These are phyloP conservation scores for Coleophoma eucalyptorum DNA, from an alignment of 2,329 filamentous ascomycete species.

Conservation along the genomic window DNA sequence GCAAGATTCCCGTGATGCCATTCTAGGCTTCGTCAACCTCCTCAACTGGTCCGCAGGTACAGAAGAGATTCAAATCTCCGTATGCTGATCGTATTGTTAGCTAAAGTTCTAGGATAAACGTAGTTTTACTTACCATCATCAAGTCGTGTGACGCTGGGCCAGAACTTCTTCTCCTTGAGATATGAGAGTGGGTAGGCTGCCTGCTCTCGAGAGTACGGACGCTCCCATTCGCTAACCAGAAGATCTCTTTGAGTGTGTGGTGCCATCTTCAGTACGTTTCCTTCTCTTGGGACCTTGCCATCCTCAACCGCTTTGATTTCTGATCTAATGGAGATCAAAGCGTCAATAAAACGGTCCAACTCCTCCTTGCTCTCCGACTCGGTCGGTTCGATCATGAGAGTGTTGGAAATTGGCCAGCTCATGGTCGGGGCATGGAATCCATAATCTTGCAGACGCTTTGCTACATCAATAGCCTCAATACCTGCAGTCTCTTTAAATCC, in stretches of 20 bases:
- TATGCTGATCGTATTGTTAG: slow-evolving; percentile 54
- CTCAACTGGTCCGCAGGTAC: slow-evolving; percentile 85
- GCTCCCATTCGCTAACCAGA: slow-evolving; percentile 71
- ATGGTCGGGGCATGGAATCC: slow-evolving; percentile 97
- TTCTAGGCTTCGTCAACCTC: slow-evolving; percentile 18
- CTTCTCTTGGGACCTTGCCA: slow-evolving; percentile 68
- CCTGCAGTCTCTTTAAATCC: slow-evolving; percentile 79
- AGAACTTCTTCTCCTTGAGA: slow-evolving; percentile 95
- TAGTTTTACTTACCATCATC: slow-evolving; percentile 69
- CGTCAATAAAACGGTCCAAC: slow-evolving; percentile 89
- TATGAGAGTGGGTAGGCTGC: slow-evolving; percentile 84
- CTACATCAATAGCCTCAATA: slow-evolving; percentile 89
- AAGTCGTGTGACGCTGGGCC: slow-evolving; percentile 81
- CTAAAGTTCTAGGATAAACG: background rate
- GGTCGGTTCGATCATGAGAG: slow-evolving; percentile 96
- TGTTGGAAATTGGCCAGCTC: slow-evolving; percentile 93
- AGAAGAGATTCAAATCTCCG: slow-evolving; percentile 90
- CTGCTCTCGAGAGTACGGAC: slow-evolving; percentile 76
- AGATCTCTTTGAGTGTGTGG: slow-evolving; percentile 85
- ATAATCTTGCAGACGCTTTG: slow-evolving; percentile 95
- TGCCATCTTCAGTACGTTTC: slow-evolving; percentile 84
- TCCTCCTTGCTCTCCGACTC: slow-evolving; percentile 91
- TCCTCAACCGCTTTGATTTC: slow-evolving; percentile 85
- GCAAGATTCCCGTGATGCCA: slow-evolving; percentile 18
- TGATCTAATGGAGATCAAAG: slow-evolving; percentile 77